phyloP scores from a whole-genome alignment of 2,329 filamentous ascomycete species.

The Didymella segeticola region DNA sequence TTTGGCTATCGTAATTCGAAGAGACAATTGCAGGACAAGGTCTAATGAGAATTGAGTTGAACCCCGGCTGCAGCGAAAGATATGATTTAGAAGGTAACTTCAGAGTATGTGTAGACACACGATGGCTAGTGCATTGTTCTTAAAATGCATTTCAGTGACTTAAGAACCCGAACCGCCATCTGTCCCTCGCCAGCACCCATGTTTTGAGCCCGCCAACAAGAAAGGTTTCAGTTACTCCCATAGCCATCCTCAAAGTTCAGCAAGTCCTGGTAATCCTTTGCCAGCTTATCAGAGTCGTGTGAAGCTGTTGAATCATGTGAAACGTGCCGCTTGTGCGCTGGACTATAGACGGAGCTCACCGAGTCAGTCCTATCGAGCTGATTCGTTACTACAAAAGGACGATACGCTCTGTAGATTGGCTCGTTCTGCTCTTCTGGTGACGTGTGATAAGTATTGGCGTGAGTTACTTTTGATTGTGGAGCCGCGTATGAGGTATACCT shows the following conservation, averaged over 20 bases:
- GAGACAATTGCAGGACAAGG: too few relatives aligned
- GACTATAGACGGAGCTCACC: conserved; percentile 4
- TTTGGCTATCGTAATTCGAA: too few relatives aligned
- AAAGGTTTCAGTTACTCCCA: conserved; percentile 1
- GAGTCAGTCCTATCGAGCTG: conserved; percentile 2
- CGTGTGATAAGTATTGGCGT: not conserved
- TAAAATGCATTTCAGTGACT: too few relatives aligned
- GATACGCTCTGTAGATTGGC: conserved; percentile 10
- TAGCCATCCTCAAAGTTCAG: conserved; percentile 31
- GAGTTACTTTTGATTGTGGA: not conserved
- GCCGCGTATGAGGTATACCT: conserved; percentile 2
- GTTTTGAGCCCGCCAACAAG: too few relatives aligned
- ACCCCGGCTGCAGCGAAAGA: too few relatives aligned
- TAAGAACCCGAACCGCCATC: too few relatives aligned
- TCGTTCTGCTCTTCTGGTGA: not conserved
- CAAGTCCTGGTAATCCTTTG: conserved; percentile 36
- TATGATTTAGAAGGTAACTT: too few relatives aligned
- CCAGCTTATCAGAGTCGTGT: conserved; percentile 29
- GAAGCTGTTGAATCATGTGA: conserved; percentile 22
- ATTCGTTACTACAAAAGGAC: not conserved
- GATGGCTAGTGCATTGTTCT: too few relatives aligned
- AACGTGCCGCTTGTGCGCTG: conserved; percentile 21
- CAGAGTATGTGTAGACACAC: too few relatives aligned
- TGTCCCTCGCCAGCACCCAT: too few relatives aligned
- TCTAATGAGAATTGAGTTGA: too few relatives aligned